These are phyloP conservation scores for Ascochyta lentis DNA, from an alignment of 2,329 filamentous ascomycete species.

Conservation along the genomic window DNA sequence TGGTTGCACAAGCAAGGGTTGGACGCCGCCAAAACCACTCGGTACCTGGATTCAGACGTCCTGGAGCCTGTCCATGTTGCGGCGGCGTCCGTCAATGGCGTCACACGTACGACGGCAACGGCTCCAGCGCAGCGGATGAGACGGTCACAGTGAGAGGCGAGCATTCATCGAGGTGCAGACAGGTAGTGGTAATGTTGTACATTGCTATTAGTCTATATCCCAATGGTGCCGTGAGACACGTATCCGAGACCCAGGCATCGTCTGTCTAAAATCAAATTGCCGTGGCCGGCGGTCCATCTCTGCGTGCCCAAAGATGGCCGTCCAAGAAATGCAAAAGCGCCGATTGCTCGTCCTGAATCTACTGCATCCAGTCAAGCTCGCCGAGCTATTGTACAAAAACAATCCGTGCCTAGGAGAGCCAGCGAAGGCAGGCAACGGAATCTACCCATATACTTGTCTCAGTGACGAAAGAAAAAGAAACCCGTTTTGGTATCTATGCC, in stretches of 20 bases:
- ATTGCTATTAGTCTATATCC: slow-evolving; percentile 49
- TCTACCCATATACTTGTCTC: slow-evolving; percentile 45
- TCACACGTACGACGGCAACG: slow-evolving; percentile 35
- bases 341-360: slow-evolving; percentile 40
- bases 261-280: slow-evolving; percentile 37
- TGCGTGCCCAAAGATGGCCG: slow-evolving; percentile 32
- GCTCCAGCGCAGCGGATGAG: slow-evolving; percentile 18
- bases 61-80: slow-evolving; percentile 27
- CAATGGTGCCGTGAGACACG: slow-evolving; percentile 44
- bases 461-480: slow-evolving; percentile 33
- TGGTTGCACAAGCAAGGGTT: slow-evolving; percentile 47
- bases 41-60: slow-evolving; percentile 23
- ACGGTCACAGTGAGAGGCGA: slow-evolving; percentile 17
- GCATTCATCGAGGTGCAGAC: neutral
- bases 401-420: slow-evolving; percentile 37
- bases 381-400: slow-evolving; percentile 45
- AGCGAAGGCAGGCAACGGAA: slow-evolving; percentile 44
- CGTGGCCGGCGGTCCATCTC: slow-evolving; percentile 26
- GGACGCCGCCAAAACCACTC: slow-evolving; percentile 29
- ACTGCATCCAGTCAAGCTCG: slow-evolving; percentile 34
- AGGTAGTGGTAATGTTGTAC: slow-evolving; percentile 29
- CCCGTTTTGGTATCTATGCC: slow-evolving; percentile 52
- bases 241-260: slow-evolving; percentile 40
- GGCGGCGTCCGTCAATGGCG: slow-evolving; percentile 33
- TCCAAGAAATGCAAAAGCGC: slow-evolving; percentile 43